A percentile compares a stretch with the other conserved stretches of the same genome.
These are phyloP conservation scores for Cordyceps militaris DNA, from an alignment of 2,329 filamentous ascomycete genomes.

Conservation along the genomic window DNA sequence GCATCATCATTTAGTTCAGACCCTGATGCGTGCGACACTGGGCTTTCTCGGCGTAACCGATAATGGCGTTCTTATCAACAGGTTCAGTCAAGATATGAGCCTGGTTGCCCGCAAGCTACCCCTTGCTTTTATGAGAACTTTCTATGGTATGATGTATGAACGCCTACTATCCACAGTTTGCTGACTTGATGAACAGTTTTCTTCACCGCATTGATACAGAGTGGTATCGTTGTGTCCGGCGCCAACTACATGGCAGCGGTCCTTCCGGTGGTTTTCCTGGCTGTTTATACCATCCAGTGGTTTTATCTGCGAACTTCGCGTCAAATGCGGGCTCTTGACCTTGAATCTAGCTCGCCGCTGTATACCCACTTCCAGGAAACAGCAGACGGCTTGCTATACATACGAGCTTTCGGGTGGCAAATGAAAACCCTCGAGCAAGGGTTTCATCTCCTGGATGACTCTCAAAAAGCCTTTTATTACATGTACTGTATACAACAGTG, in stretches of 20 bases:
- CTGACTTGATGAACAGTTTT: not conserved
- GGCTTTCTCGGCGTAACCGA: not conserved
- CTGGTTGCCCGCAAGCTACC: constrained; percentile 19
- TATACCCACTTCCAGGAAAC: constrained; percentile 34
- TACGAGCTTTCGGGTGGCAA: constrained; percentile 38
- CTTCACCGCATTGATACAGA: not conserved
- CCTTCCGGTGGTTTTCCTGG: constrained; percentile 18
- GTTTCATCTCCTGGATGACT: constrained; percentile 32
- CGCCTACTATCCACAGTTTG: not conserved
- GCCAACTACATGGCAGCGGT: constrained; percentile 24
- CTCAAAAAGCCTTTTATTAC: constrained; percentile 47
- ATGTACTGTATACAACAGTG: constrained; percentile 47
- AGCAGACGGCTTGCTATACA: constrained; percentile 35
- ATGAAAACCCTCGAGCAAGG: constrained; percentile 34
- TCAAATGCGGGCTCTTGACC: constrained; percentile 25
- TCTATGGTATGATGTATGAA: not conserved
- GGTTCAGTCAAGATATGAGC: constrained; percentile 22
- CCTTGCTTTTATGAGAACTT: constrained; percentile 5
- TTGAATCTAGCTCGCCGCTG: constrained; percentile 27
- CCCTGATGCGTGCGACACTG: not conserved
- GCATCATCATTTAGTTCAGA: not conserved
- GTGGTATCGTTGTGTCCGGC: constrained; percentile 17
- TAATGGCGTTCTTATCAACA: not conserved
- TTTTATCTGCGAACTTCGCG: constrained; percentile 29
- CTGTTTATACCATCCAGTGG: constrained; percentile 23